Conservation (phyloP, 352 stramenopile genomes). For the Globisporangium abappressorium region DNA sequence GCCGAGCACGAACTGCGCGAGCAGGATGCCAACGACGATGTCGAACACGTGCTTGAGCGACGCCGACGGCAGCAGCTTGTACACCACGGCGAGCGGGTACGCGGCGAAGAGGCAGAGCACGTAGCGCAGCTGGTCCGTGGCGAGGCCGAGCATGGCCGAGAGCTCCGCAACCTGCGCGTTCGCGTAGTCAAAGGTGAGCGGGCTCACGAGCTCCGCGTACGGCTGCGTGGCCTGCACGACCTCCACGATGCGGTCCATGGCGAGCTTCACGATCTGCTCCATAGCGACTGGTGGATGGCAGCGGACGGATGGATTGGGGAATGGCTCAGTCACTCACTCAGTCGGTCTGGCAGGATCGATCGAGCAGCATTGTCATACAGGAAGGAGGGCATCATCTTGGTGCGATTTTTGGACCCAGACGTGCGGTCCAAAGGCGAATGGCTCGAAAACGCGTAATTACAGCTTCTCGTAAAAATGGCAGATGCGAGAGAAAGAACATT, state of each 20-base stretch:
- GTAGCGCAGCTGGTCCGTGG: conserved; percentile 75
- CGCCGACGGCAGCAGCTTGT: conserved; percentile 79
- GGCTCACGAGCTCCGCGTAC: conserved; percentile 52
- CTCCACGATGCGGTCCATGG: conserved; percentile 41
- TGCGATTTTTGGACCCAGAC: background rate
- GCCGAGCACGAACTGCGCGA: conserved; percentile 94
- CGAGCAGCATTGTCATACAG: background rate
- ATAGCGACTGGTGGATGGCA: conserved; percentile 8
- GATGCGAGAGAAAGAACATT: too few species aligned
- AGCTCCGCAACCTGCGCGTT: conserved; percentile 47
- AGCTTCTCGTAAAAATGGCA: background rate
- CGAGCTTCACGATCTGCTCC: conserved; percentile 20
- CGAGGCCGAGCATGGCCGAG: conserved; percentile 37
- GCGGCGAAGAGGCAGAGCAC: conserved; percentile 91
- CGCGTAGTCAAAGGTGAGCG: conserved; percentile 48
- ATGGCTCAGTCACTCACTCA: background rate
- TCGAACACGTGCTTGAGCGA: conserved; percentile 92
- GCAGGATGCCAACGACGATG: conserved; percentile 87
- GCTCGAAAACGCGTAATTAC: conserved; percentile 1
- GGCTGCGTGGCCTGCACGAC: conserved; percentile 38
- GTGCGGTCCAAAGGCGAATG: background rate
- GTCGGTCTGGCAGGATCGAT: background rate
- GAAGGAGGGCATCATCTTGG: background rate
- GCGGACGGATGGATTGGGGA: conserved; percentile 8
- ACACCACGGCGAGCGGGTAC: conserved; percentile 92